A percentile compares a stretch with the other conserved stretches of the same genome.
Evolutionary conservation across 306 rosid species (phyloP).

Genomic region (Malus asiatica): DNA sequence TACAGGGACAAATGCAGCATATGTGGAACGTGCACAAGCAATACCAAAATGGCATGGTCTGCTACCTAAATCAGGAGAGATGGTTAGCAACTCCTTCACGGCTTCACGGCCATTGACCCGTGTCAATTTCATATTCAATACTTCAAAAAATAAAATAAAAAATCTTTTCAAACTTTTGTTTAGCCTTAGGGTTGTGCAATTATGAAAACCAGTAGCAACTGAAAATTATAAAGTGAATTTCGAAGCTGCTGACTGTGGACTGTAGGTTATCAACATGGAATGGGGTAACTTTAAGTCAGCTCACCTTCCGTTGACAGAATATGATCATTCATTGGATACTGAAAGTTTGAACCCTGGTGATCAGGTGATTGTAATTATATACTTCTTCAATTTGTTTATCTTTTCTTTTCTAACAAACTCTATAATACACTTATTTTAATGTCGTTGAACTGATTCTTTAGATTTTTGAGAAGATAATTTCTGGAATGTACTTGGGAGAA

Average conservation of each 20-base stretch:
- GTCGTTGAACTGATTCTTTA: constrained; percentile 26
- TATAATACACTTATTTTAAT: constrained; percentile 6
- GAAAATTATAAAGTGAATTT: neutral
- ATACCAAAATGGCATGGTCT: constrained; percentile 93
- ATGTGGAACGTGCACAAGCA: constrained; percentile 73
- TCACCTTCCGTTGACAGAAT: constrained; percentile 81
- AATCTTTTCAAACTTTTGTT: neutral
- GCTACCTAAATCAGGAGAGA: constrained; percentile 80
- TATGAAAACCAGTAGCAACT: neutral
- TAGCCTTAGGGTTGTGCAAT: neutral
- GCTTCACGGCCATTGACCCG: neutral
- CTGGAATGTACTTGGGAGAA: constrained; percentile 99
- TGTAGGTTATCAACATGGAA: constrained; percentile 96
- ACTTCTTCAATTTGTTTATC: constrained; percentile 3
- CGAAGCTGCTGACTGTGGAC: neutral
- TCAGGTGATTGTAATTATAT: constrained; percentile 45
- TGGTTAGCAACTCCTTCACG: constrained; percentile 43
- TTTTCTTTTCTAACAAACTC: neutral
- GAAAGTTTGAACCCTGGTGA: constrained; percentile 95
- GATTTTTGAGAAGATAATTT: constrained; percentile 84
- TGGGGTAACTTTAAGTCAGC: constrained; percentile 91
- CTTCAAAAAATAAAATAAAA: neutral
- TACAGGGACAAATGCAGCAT: constrained; percentile 98
- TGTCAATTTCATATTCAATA: neutral
- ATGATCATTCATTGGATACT: constrained; percentile 56